Conservation (phyloP, 2,329 filamentous ascomycete genomes). For the Purpureocillium takamizusanense region DNA sequence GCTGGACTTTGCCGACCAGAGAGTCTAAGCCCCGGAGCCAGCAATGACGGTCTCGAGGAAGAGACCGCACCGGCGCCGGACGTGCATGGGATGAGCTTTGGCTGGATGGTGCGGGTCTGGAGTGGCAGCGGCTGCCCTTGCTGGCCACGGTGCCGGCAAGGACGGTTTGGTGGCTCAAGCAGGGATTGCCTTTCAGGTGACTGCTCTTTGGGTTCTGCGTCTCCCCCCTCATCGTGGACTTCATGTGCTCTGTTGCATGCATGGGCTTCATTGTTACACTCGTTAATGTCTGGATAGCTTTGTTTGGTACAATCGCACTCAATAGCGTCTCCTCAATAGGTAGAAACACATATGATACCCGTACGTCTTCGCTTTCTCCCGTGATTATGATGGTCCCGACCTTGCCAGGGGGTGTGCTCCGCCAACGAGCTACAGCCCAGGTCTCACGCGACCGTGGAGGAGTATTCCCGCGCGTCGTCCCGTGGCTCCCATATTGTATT, state of each 20-base stretch:
- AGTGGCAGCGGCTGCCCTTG: neutral
- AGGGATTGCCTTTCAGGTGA: constrained; percentile 1
- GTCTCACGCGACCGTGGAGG: too few relatives aligned
- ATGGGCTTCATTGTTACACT: constrained; percentile 17
- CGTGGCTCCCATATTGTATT: constrained; percentile 2
- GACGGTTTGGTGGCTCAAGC: neutral
- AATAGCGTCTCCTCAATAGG: constrained; percentile 13
- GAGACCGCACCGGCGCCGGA: neutral
- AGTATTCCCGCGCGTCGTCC: too few relatives aligned
- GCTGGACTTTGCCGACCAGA: constrained; percentile 72
- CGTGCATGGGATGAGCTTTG: neutral
- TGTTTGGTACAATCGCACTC: constrained; percentile 9
- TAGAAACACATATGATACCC: constrained; percentile 27
- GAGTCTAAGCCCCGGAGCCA: constrained; percentile 35
- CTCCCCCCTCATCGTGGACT: constrained; percentile 4
- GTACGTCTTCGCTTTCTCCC: constrained; percentile 9
- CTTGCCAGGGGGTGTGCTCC: neutral
- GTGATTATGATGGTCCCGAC: constrained; percentile 4
- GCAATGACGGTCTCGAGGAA: neutral
- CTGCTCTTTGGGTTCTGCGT: constrained; percentile 4
- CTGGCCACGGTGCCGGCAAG: neutral
- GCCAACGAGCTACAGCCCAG: too few relatives aligned
- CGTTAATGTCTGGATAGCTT: constrained; percentile 15
- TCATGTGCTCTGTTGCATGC: constrained; percentile 18
- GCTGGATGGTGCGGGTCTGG: neutral